Evolutionary conservation across 345 rosid species (phyloP).

Genomic region (Microthlaspi erraticum): DNA sequence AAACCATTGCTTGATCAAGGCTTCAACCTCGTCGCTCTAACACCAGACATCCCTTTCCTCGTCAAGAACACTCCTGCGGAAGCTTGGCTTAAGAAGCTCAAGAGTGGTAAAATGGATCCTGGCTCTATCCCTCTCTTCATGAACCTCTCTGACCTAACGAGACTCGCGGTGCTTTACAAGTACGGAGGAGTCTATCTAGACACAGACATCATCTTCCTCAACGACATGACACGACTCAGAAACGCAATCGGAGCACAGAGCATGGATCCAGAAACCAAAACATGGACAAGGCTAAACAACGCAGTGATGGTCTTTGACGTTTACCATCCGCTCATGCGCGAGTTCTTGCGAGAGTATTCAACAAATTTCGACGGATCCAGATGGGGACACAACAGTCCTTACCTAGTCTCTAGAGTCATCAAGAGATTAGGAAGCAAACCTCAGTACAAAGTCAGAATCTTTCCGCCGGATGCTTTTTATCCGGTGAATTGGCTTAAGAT

Average conservation of each 20-base stretch:
- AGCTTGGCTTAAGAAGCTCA: constrained; percentile 62
- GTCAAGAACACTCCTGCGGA: constrained; percentile 67
- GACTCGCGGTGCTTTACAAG: constrained; percentile 66
- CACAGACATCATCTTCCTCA: constrained; percentile 71
- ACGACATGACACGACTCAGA: constrained; percentile 51
- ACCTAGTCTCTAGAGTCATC: constrained; percentile 66
- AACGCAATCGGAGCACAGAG: constrained; percentile 80
- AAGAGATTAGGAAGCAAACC: constrained; percentile 47
- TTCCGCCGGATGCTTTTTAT: constrained; percentile 60
- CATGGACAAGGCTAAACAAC: constrained; percentile 72
- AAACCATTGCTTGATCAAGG: constrained; percentile 59
- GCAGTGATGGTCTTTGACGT: constrained; percentile 71
- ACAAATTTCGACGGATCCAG: constrained; percentile 65
- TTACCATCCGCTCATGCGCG: constrained; percentile 58
- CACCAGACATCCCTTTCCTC: constrained; percentile 58
- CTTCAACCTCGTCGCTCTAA: constrained; percentile 56
- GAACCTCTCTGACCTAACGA: constrained; percentile 67
- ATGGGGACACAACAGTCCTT: constrained; percentile 87
- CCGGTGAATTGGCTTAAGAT: constrained; percentile 69
- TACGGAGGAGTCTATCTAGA: constrained; percentile 84
- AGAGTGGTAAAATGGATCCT: constrained; percentile 64
- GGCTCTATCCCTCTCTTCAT: constrained; percentile 64
- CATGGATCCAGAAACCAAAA: constrained; percentile 45
- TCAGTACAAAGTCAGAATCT: constrained; percentile 52
- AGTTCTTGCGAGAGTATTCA: constrained; percentile 71